Evolutionary conservation across 176 grass and related monocot genomes (phyloP).

Genomic region (maize (Zea mays)): Zm-B73-REFERENCE-NAM-5.0 NC_050099.1:20869501-20870000

Average conservation of each 20-base stretch:
- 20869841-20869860: neutral
- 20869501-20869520: neutral
- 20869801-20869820: neutral
- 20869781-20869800: neutral
- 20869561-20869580: neutral
- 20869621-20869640: neutral
- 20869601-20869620: neutral
- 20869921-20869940: no score
- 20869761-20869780: neutral
- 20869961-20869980: no score
- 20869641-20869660: neutral
- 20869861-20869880: neutral
- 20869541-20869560: neutral
- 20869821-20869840: neutral
- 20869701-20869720: neutral
- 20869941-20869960: no score
- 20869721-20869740: neutral
- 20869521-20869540: slow-evolving; percentile 3
- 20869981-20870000: no score
- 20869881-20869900: no score
- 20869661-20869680: neutral
- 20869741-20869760: neutral
- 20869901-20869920: no score
- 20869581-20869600: slow-evolving; percentile 3
- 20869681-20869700: neutral